Evolutionary conservation across 2,329 filamentous ascomycete species (phyloP).

Genomic region (Colletotrichum sp.): DNA sequence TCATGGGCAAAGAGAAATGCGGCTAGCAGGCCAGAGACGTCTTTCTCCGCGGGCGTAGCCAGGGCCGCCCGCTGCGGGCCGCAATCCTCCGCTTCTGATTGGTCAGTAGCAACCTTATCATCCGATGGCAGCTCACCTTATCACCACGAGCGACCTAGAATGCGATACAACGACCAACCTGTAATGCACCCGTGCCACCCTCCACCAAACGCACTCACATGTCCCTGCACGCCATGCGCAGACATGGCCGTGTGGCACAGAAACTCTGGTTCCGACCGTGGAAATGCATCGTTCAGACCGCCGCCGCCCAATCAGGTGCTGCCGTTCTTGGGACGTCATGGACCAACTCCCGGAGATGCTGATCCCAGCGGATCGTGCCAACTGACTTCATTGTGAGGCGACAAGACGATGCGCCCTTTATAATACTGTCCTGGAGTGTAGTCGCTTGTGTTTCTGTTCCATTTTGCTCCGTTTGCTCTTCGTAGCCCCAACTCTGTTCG

Average conservation of each 20-base stretch:
- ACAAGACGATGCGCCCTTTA: slow-evolving; percentile 4
- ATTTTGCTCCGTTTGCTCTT: neutral
- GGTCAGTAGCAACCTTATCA: neutral
- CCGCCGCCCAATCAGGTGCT: neutral
- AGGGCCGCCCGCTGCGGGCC: slow-evolving; percentile 16
- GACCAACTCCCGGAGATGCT: slow-evolving; percentile 16
- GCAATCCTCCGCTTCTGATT: neutral
- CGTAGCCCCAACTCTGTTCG: neutral
- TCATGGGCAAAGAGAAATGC: neutral
- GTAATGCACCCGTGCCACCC: neutral
- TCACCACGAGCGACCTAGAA: neutral
- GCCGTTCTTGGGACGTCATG: neutral
- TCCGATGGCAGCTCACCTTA: slow-evolving; percentile 7
- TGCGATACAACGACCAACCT: neutral
- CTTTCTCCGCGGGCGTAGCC: slow-evolving; percentile 16
- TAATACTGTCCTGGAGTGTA: neutral
- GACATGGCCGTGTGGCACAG: neutral
- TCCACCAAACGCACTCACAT: neutral
- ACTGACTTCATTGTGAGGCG: slow-evolving; percentile 13
- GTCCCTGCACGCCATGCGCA: neutral
- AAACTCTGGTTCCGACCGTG: slow-evolving; percentile 9
- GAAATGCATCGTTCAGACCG: slow-evolving; percentile 7
- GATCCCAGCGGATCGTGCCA: slow-evolving; percentile 11
- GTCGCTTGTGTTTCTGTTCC: neutral
- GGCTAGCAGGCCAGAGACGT: neutral